Base-by-base conservation (phyloP, 2,329 filamentous ascomycete species). In the Raffaelea albimanens region DNA sequence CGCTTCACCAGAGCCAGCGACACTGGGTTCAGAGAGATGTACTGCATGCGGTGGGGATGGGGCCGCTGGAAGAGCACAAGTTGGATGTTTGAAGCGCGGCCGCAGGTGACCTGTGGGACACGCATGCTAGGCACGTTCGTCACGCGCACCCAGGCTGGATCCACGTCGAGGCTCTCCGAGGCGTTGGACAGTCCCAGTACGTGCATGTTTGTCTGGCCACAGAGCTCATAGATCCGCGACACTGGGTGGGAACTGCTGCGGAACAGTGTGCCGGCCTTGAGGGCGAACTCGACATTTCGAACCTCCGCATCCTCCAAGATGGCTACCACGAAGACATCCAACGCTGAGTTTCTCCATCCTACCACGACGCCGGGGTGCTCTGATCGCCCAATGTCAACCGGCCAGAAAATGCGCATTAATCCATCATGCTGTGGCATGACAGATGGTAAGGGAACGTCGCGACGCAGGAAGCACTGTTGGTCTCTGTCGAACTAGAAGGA, bases 381-480 rank as follows among this genome's bases (percentile, higher is more conserved):
- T 47, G 83, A 85, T 64, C 74, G 76, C 47, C 78, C 75, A 60
- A 87, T 81, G 68, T 95, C 90, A 60, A 85, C 85, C 59, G 93
- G 94, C 93, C 93, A 98, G 72, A 98, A 97, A 71, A 98, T 83
- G 73, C 93, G 88, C 83, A 97, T 88, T 72, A 97, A 75, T 61
- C 87, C 90, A 87, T 93, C 79, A 74, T 81, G 74, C 69, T 79
- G 78, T 71, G 78, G 71, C 79, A 83, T 83, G 74, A 73, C 76
- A 57, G 43, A 16, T 22, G 22, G 23, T 33, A 7, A 20, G 41
- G 40, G 29, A 16, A 40, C n/a, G 43, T 14, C 33, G 22, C 16
- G 40, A 20, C 13, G 20, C 21, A 33, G 19, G 31, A 52, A 53
- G 58, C 56, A 57, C 47, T 47, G 45, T 43, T 47, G 48, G 48